These are phyloP conservation scores for Kluyveromyces sp. DNA, from an alignment of 1,139 yeast species.

Conservation along the genomic window DNA sequence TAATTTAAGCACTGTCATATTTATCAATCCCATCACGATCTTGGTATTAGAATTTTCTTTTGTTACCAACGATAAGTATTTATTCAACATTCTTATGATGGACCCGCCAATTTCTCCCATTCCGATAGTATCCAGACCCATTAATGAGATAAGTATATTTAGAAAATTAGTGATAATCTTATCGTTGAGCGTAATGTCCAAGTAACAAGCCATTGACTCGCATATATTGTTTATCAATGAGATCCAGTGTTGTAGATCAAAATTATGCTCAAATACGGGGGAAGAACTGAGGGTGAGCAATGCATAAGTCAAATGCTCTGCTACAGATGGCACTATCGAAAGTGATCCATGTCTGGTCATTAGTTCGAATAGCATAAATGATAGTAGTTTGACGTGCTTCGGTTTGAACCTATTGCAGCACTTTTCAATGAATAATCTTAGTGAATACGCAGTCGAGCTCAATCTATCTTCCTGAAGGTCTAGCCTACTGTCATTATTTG, in stretches of 20 bases:
- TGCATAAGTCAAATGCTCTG: slow-evolving; percentile 21
- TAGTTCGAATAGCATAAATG: slow-evolving; percentile 19
- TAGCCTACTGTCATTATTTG: slow-evolving; percentile 17
- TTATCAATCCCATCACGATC: slow-evolving; percentile 15
- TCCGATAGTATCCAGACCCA: slow-evolving; percentile 20
- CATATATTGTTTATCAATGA: slow-evolving; percentile 13
- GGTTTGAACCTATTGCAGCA: slow-evolving; percentile 16
- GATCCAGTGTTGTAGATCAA: slow-evolving; percentile 22
- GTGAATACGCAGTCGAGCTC: slow-evolving; percentile 34
- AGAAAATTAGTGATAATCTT: slow-evolving; percentile 19
- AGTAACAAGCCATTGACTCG: slow-evolving; percentile 9
- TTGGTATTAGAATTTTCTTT: slow-evolving; percentile 21
- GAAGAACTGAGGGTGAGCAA: slow-evolving; percentile 15
- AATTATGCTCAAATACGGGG: slow-evolving; percentile 20
- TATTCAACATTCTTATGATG: slow-evolving; percentile 9
- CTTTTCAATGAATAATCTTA: slow-evolving; percentile 25
- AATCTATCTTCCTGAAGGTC: slow-evolving; percentile 36
- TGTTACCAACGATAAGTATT: slow-evolving; percentile 12
- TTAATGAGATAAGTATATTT: slow-evolving; percentile 12
- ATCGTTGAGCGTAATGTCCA: slow-evolving; percentile 12
- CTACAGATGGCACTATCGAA: slow-evolving; percentile 15
- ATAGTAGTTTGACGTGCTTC: slow-evolving; percentile 19
- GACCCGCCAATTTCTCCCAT: slow-evolving; percentile 11
- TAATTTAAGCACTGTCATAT: slow-evolving; percentile 16
- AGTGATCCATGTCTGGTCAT: slow-evolving; percentile 13